phyloP scores from a whole-genome alignment of 345 rosid species.

The Jatropha curcas region DNA sequence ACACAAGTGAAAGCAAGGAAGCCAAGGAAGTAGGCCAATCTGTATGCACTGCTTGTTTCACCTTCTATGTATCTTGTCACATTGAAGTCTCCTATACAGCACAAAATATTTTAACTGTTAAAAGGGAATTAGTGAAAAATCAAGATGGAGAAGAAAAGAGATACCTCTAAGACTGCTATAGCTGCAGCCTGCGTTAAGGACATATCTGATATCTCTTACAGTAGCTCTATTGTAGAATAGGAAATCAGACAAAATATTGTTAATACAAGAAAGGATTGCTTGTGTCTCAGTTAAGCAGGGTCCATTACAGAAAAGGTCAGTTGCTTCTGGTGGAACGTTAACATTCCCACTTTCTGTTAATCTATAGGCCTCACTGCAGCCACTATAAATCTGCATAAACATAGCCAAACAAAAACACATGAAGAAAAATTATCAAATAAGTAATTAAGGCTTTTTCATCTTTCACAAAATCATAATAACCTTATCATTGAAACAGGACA shows the following conservation, averaged over 20 bases:
- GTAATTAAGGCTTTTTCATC: background rate
- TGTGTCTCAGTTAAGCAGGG: constrained; percentile 59
- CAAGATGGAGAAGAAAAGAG: background rate
- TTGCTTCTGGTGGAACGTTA: constrained; percentile 47
- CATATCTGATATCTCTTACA: constrained; percentile 34
- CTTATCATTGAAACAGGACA: constrained; percentile 46
- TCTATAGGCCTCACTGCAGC: constrained; percentile 48
- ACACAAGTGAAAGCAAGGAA: constrained; percentile 29
- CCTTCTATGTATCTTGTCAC: constrained; percentile 44
- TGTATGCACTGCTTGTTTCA: constrained; percentile 35
- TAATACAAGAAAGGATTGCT: constrained; percentile 47
- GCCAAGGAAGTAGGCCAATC: constrained; percentile 12
- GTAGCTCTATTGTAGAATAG: constrained; percentile 49
- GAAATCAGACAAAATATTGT: constrained; percentile 45
- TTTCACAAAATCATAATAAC: background rate
- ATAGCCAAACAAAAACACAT: background rate
- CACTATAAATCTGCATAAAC: constrained; percentile 43
- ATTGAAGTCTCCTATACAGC: constrained; percentile 46
- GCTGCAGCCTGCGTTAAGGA: constrained; percentile 52
- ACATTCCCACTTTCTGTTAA: constrained; percentile 48
- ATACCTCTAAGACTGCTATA: constrained; percentile 48
- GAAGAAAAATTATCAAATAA: background rate
- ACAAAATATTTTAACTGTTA: constrained; percentile 3
- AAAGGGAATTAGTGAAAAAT: background rate
- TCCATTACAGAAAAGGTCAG: constrained; percentile 48